Base-by-base conservation (phyloP, 2,329 filamentous ascomycete genomes). In the Fusarium piperis region DNA sequence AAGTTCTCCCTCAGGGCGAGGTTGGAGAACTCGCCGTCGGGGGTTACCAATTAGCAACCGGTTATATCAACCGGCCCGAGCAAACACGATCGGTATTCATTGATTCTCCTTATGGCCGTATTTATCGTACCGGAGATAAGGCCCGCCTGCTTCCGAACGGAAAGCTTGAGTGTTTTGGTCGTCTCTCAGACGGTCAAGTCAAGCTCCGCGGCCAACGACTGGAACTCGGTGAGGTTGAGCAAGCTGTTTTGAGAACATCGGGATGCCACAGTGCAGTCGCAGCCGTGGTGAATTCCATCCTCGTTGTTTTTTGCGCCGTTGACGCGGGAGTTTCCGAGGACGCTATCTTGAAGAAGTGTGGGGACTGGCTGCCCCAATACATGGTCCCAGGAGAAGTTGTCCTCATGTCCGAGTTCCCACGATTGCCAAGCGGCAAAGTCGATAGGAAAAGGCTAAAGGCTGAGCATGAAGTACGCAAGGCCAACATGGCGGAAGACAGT, bases 121-220 rank as follows among this genome's bases (percentile, higher is more conserved):
- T 97, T 0, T 98, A 98, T 79, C 88, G 93, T 32, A 97, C 94
- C 1, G 94, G 94, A 1, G 95, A 98, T 80, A 94, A 92, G 77
- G 95, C 93, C 6, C 87, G 88, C 23, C 85, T 97, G 55, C 86
- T 87, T 2, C 73, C 85, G 0, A 86, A 92, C 66, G 93, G 94
- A 1, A 88, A 86, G 0, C 85, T 98, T n/a, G 93, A 97, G 78
- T 97, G 93, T 76, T 85, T 95, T 35, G 95, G 95, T 0, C 91
- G 95, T 12, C 91, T 97, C 13, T 88, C 89, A 3, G 89, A 90
- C 56, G 94, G 93, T 0, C 95, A 98, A 79, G 91, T 97, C 57
- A 97, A 97, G 80, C 85, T 97, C 9, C 88, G 94, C 59, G 94
- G 94, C 1, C 94, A 97, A 80, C 87, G 94, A 55, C 88, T 97